Percentiles rank a stretch among this genome's conserved stretches.
Evolutionary conservation across 257 asterid genomes (phyloP).

Genomic region (Parsonsia alboflavescens): DNA sequence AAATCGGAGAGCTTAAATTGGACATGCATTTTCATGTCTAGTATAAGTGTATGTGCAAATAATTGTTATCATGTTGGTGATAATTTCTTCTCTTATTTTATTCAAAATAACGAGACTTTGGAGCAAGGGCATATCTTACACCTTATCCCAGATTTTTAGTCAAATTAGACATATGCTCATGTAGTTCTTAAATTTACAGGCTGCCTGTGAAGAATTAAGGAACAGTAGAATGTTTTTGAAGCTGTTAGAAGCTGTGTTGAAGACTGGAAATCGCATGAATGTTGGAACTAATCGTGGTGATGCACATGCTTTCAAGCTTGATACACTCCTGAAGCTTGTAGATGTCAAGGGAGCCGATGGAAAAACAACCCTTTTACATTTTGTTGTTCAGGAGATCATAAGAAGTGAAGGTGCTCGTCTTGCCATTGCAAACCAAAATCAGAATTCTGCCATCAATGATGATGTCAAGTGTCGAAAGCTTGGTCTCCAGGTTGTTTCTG

Average conservation of each 20-base stretch:
- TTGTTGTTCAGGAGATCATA: constrained; percentile 87
- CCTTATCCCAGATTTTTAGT: neutral
- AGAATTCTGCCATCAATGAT: constrained; percentile 33
- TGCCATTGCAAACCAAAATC: constrained; percentile 35
- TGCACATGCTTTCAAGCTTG: constrained; percentile 96
- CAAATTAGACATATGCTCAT: neutral
- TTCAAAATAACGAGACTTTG: neutral
- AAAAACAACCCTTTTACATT: constrained; percentile 88
- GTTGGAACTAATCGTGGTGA: constrained; percentile 96
- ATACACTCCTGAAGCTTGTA: constrained; percentile 88
- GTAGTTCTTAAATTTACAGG: constrained; percentile 38
- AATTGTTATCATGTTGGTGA: neutral
- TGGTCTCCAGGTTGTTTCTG: constrained; percentile 79
- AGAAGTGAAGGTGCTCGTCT: constrained; percentile 81
- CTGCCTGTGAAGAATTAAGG: constrained; percentile 89
- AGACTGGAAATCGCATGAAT: constrained; percentile 95
- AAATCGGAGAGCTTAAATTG: neutral
- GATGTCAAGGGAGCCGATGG: constrained; percentile 97
- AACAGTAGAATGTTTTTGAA: constrained; percentile 83
- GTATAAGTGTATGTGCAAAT: neutral
- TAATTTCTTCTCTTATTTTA: neutral
- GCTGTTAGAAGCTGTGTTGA: constrained; percentile 93
- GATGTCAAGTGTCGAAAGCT: constrained; percentile 69
- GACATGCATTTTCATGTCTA: neutral
- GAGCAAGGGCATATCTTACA: neutral